phyloP scores from a whole-genome alignment of 2,329 filamentous ascomycete genomes.

The Colletotrichum cereale region DNA sequence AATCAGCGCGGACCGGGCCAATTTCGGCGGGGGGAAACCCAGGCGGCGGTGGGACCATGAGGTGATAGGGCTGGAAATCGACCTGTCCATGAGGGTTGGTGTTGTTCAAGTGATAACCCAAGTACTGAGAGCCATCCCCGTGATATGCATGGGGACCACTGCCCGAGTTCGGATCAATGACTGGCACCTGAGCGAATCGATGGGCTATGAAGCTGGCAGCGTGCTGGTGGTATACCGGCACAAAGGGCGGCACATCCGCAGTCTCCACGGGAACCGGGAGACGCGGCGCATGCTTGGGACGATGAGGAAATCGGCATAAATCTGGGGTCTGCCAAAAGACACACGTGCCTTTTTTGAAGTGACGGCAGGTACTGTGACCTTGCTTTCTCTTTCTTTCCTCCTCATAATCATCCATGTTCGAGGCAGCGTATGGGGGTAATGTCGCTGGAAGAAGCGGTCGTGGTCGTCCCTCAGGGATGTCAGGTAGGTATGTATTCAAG shows the following conservation, averaged over 20 bases:
- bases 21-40: background rate
- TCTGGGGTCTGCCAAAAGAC: background rate
- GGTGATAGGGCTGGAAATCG: background rate
- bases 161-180: background rate
- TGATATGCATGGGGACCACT: background rate
- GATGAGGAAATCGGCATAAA: background rate
- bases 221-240: background rate
- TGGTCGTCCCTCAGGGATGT: background rate
- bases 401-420: background rate
- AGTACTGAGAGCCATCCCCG: background rate
- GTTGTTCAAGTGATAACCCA: background rate
- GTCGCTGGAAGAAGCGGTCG: background rate
- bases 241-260: background rate
- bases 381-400: background rate
- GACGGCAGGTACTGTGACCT: constrained; percentile 3
- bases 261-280: background rate
- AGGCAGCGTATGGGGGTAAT: background rate
- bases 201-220: background rate
- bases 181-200: background rate
- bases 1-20: background rate
- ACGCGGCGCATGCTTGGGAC: background rate
- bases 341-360: background rate
- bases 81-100: background rate
- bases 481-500: background rate
- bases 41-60: background rate